Base-by-base conservation (phyloP, 768 basidiomycete genomes). In the Boletales sp. region DNA sequence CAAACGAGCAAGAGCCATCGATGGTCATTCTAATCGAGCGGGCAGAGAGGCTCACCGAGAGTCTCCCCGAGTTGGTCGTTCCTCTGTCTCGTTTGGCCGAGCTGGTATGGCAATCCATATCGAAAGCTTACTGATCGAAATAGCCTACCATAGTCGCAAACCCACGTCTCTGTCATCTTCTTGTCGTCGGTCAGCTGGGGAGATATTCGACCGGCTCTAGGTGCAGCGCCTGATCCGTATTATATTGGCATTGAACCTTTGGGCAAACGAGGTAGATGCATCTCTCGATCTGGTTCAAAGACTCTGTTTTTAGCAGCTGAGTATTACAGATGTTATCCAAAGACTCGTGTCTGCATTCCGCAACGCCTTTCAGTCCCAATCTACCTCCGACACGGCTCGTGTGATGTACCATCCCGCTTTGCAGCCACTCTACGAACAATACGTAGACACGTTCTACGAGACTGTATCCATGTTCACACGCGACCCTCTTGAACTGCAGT, bases 221-320 rank as follows among this genome's bases (percentile, higher is more conserved):
- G 86, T 8, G 83, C 85, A 6, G 77, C 87, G 3, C 81, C 83
- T 1, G 86, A 89, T 57, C 90, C 90, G 0, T 88, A 81, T 58
- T 81, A 79, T 57, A 61, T 90, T 18, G 78, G 83, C 50, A 68
- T 87, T 0, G 66, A 72, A 1, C 72, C 78, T 5, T 72, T 74
- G 0, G 68, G 69, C 24, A 87, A 83, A 72, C 73, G 82, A 73
- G 75, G 87, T 82, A 73, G 75, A 86, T 82, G 52, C 17, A 74
- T 62, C 18, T 62, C 18, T 35, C 21, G 3, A 21, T 21, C 21
- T 21, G 21, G 21, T 21, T 21, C 19, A 29, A 10, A 13, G 3
- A 27, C 27, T 8, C 24, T 9, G 21, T 1, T 1, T 41, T 47
- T 15, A 43, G 36, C 19, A 3, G 27, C n/a, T 14, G 8, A 6